phyloP scores from a whole-genome alignment of 768 basidiomycete species.

The Cyclocybe aegerita region DNA sequence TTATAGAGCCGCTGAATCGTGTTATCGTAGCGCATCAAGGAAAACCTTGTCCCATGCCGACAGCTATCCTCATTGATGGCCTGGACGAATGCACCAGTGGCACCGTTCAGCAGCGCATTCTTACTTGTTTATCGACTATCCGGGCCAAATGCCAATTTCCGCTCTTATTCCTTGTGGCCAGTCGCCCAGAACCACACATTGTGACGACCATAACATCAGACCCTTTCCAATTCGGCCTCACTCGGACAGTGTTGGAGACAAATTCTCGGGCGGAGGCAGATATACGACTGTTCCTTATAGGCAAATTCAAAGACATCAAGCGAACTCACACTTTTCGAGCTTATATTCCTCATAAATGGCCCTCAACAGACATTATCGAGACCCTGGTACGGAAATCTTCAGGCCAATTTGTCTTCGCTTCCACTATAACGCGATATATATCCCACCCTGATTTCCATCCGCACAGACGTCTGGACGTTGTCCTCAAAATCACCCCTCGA shows the following conservation, averaged over 20 bases:
- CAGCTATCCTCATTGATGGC: constrained; percentile 2
- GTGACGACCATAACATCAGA: not conserved
- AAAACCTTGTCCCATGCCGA: not conserved
- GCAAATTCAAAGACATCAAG: constrained; percentile 3
- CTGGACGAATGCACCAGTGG: constrained; percentile 4
- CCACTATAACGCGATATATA: constrained; percentile 6
- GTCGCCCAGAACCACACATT: constrained; percentile 11
- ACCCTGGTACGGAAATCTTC: constrained; percentile 1
- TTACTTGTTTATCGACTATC: not conserved
- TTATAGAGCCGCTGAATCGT: constrained; percentile 4
- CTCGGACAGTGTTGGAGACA: constrained; percentile 3
- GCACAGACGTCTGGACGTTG: constrained; percentile 2
- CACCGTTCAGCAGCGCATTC: not conserved
- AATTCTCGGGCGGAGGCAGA: constrained; percentile 5
- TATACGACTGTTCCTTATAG: constrained; percentile 6
- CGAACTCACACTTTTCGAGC: not conserved
- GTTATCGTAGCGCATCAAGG: not conserved
- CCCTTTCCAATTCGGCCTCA: not conserved
- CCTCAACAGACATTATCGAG: not conserved
- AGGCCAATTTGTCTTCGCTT: constrained; percentile 9
- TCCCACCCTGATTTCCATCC: not conserved
- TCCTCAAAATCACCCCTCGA: not conserved
- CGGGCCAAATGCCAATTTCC: not conserved
- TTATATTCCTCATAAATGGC: constrained; percentile 4
- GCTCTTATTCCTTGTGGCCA: constrained; percentile 7